Base-by-base conservation (phyloP, 2,329 filamentous ascomycete species). In the Lojkania enalia region DNA sequence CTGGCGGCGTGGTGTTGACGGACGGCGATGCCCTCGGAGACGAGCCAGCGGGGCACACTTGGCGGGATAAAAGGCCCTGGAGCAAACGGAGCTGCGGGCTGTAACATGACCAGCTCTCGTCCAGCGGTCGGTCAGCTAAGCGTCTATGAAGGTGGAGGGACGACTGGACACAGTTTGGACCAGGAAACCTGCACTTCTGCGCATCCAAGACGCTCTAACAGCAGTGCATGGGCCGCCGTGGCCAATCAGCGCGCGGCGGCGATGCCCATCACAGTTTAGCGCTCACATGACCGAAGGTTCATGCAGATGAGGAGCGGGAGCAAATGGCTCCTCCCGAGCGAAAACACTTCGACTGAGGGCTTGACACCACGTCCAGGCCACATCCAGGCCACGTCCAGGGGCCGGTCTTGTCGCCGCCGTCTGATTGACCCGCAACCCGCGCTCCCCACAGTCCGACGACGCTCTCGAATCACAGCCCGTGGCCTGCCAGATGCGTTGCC, bases 111-210 rank as follows among this genome's bases (percentile, higher is more conserved):
- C 61, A 58, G n/a, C n/a, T 48, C 58, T 41, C 52, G 30, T 42
- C 51, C 56, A 63, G 62, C 56, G 48, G 64, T 64, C 63, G 64
- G 64, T 64, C 63, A 65, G 64, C 62, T 57, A 60, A 63, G 60
- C 58, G 60, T 66, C 52, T 59, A 37, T 64, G 63, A 59, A 64
- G 60, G 58, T 57, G 61, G 55, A 51, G 61, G 55, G 58, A 55
- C 53, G 47, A 54, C 47, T 58, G 63, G 63, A 58, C 60, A 61
- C 58, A 53, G 42, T 42, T 39, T 48, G 43, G 42, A 38, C 49
- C 39, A 44, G 54, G 44, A 56, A 54, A 49, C 51, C 58, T 64
- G 62, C 58, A 58, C 49, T 47, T 52, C 15, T 41, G 39, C 37
- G 44, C 50, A 45, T 38, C 48, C 46, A 46, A 52, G 51, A 14